These are phyloP conservation scores for Candida glaebosa DNA, from an alignment of 805 yeast genomes.

Conservation along the genomic window DNA sequence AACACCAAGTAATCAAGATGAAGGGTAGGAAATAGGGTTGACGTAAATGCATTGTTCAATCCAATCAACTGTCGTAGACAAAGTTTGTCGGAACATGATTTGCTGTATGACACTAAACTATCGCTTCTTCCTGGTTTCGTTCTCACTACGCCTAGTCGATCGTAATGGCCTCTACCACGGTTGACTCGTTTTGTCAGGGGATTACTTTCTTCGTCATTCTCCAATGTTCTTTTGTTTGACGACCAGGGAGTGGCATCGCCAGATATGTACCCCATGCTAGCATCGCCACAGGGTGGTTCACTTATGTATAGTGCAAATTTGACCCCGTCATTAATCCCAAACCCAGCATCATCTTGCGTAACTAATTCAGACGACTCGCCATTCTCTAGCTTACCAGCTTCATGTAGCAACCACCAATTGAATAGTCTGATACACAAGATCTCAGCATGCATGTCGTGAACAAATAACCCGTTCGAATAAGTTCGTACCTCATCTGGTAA, in stretches of 20 bases:
- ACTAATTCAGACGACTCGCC: slow-evolving; percentile 11
- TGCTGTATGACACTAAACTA: slow-evolving; percentile 66
- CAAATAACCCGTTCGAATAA: slow-evolving; percentile 51
- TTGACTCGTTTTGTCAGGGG: slow-evolving; percentile 9
- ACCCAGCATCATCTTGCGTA: slow-evolving; percentile 19
- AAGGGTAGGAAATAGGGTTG: slow-evolving; percentile 28
- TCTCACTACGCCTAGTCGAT: slow-evolving; percentile 61
- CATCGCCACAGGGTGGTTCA: slow-evolving; percentile 90
- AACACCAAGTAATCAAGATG: slow-evolving; percentile 50
- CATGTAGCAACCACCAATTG: slow-evolving; percentile 56
- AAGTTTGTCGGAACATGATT: slow-evolving; percentile 87
- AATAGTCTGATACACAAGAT: slow-evolving; percentile 68
- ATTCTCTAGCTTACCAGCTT: slow-evolving; percentile 26
- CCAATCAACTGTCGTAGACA: slow-evolving; percentile 60
- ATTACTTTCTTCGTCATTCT: slow-evolving; percentile 7
- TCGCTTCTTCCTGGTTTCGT: slow-evolving; percentile 93
- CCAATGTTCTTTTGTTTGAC: neutral
- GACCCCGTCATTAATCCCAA: slow-evolving; percentile 30
- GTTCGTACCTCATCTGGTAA: slow-evolving; percentile 51
- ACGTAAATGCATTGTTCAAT: slow-evolving; percentile 45
- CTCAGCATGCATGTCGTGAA: slow-evolving; percentile 94
- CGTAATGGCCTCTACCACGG: slow-evolving; percentile 66
- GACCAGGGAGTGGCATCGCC: slow-evolving; percentile 7
- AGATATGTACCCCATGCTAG: slow-evolving; percentile 52
- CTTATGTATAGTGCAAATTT: slow-evolving; percentile 61